Conservation (phyloP, 140 eudicot species). For the Senecio squalidus region DNA sequence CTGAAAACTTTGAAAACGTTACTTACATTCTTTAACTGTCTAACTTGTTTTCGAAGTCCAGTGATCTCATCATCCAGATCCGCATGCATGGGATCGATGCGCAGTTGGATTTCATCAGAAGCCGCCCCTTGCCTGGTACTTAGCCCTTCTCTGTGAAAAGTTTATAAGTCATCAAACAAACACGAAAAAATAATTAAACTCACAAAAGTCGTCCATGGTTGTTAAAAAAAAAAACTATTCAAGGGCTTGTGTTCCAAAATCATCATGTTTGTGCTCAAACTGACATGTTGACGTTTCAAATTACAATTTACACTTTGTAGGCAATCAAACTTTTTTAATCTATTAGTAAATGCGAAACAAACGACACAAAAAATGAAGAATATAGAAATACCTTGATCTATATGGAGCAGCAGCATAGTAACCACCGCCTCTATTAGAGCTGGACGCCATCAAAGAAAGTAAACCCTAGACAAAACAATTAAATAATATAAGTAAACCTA, state of each 20-base stretch:
- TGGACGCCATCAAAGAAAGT: conserved; percentile 53
- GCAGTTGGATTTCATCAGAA: conserved; percentile 78
- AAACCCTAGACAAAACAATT: conserved; percentile 11
- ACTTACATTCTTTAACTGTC: conserved; percentile 62
- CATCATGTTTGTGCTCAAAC: conserved; percentile 4
- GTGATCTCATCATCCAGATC: conserved; percentile 82
- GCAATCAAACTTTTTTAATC: background rate
- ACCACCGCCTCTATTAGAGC: conserved; percentile 46
- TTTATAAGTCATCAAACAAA: too few relatives aligned
- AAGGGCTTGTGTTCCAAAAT: too few relatives aligned
- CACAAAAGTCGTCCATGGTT: too few relatives aligned
- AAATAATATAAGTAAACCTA: background rate
- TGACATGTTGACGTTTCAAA: background rate
- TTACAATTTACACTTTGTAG: background rate
- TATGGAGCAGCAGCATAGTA: conserved; percentile 60
- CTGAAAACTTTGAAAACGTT: background rate
- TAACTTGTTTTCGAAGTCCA: conserved; percentile 86
- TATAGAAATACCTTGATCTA: conserved; percentile 65
- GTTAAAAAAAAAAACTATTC: too few relatives aligned
- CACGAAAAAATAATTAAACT: too few relatives aligned
- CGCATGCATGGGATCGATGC: conserved; percentile 83
- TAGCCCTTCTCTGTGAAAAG: conserved; percentile 64
- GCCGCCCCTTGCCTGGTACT: conserved; percentile 65
- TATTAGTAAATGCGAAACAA: background rate
- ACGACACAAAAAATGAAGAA: background rate